Base-by-base conservation (phyloP, 352 stramenopile genomes). In the Nothophytophthora sp. region DNA sequence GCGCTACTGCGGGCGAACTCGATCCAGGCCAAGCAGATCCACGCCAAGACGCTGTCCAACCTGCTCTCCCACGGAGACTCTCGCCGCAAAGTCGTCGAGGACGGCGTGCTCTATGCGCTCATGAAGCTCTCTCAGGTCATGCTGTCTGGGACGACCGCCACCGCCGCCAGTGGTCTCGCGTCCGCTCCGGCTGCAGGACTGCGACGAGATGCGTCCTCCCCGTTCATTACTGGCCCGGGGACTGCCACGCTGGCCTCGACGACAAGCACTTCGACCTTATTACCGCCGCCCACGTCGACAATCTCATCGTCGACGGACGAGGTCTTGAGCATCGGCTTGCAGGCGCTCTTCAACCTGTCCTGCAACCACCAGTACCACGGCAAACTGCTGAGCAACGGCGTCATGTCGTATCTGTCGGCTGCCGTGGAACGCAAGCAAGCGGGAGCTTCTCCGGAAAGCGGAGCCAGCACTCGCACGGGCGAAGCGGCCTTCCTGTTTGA, bases 31-130 rank as follows among this genome's bases (percentile, higher is more conserved):
- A 93, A 91, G 52, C 80, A 91, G 38, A 88, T 91, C 28, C 83
- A 93, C 38, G 78, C 76, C 39, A 91, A 91, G 49, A 93, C 83
- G 13, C 56, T 93, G 20, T 86, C 76, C 4, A 93, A 93, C 30
- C 20, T 93, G 7, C 59, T 93, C 1, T 90, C 78, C 4, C 78
- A 93, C 34, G 45, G 70, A 9, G 53, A 46, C 10, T 74, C 77
- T 2, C 63, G 83, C 0, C 51, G 73, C 9, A 78, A 90, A 50
- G 64, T 78, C 1, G 78, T 93, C 9, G 73, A 90, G 25, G 78
- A 91, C 22, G 83, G 83, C 1, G 83, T 90, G 15, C 51, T 93
- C 3, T 93, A 93, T 40, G 78, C 83, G 8, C 64, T 93, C 0
- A 87, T 91, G 67, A 93, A 88, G 47, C 60, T 93, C 1, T 86